Percentiles rank a stretch among this genome's conserved stretches.
phyloP scores from a whole-genome alignment of 2,329 filamentous ascomycete genomes.

The Xylogone sp. region DNA sequence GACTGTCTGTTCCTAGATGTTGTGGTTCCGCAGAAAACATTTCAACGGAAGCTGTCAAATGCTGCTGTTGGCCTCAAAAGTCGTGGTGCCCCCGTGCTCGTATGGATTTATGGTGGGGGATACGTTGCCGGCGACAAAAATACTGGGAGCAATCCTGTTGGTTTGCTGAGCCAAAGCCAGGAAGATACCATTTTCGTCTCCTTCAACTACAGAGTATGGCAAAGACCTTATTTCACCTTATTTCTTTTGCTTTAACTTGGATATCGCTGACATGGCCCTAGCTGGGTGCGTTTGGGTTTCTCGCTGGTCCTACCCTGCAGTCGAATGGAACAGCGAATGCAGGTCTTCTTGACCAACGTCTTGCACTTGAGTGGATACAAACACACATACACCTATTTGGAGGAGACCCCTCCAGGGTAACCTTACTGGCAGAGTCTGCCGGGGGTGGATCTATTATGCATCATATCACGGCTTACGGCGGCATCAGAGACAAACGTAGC shows the following conservation, averaged over 20 bases:
- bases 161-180: neutral
- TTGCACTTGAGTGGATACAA: constrained; percentile 52
- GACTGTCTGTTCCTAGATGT: too few relatives aligned
- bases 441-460: constrained; percentile 47
- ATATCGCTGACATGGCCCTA: too few relatives aligned
- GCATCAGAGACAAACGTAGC: constrained; percentile 30
- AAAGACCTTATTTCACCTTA: too few relatives aligned
- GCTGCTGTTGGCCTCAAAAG: too few relatives aligned
- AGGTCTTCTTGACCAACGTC: constrained; percentile 47
- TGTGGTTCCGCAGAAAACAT: too few relatives aligned
- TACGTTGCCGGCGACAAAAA: constrained; percentile 36
- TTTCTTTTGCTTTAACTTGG: too few relatives aligned
- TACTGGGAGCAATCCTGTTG: constrained; percentile 25
- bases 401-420: constrained; percentile 42
- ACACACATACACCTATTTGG: constrained; percentile 47
- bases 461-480: constrained; percentile 42
- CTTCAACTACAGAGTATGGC: constrained; percentile 26
- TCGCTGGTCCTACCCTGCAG: constrained; percentile 35
- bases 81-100: constrained; percentile 40
- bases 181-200: constrained; percentile 24
- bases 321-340: constrained; percentile 41
- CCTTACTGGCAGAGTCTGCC: constrained; percentile 44
- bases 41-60: too few relatives aligned
- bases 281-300: constrained; percentile 19
- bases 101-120: constrained; percentile 46